Conservation (phyloP, 139 green algal species). For the Chlamydomonas schloesseri region DNA sequence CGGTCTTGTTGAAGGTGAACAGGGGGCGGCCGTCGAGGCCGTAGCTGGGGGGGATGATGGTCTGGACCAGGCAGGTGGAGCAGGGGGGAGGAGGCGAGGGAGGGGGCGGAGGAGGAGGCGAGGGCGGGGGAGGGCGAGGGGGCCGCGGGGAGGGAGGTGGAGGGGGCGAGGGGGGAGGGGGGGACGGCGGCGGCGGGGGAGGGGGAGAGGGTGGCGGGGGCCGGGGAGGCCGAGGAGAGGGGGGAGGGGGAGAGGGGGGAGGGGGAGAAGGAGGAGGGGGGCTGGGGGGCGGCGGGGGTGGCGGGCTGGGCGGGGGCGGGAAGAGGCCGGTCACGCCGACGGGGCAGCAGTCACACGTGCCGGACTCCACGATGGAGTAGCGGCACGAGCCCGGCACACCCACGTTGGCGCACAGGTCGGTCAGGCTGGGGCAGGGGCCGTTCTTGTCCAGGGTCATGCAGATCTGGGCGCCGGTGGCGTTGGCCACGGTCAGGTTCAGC, state of each 20-base stretch:
- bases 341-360: constrained; percentile 51
- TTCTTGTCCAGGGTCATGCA: constrained; percentile 31
- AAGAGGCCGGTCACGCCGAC: constrained; percentile 20
- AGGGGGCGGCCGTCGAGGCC: not conserved
- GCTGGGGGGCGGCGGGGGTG: not conserved
- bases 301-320: constrained; percentile 33
- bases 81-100: not conserved
- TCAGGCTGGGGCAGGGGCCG: not conserved
- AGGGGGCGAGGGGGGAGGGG: not conserved
- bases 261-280: not conserved
- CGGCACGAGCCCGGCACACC: constrained; percentile 27
- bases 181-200: not conserved
- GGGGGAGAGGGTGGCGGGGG: not conserved
- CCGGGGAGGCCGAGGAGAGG: not conserved
- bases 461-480: constrained; percentile 35
- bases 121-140: not conserved
- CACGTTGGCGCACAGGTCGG: constrained; percentile 9
- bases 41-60: not conserved
- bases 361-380: constrained; percentile 38
- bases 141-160: not conserved
- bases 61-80: not conserved
- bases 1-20: not conserved
- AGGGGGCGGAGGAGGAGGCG: constrained; percentile 1
- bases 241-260: not conserved
- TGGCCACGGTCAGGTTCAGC: constrained; percentile 39